These are phyloP conservation scores for Podila clonocystis DNA, from an alignment of 192 early-diverging fungal species.

Conservation along the genomic window DNA sequence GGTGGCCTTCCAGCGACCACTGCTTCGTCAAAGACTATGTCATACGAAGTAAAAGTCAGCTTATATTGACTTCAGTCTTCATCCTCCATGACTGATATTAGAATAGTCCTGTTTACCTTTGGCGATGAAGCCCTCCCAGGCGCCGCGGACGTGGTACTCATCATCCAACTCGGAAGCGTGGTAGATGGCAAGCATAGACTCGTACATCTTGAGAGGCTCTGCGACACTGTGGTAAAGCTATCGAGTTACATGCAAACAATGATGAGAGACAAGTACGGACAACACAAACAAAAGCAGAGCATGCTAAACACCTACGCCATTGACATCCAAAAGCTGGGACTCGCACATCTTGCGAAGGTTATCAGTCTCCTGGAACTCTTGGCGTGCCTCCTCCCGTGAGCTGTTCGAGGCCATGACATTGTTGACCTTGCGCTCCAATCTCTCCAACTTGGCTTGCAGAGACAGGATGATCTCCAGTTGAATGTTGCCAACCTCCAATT, in stretches of 20 bases:
- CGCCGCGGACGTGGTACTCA: slow-evolving; percentile 42
- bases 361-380: slow-evolving; percentile 26
- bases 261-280: neutral
- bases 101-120: slow-evolving; percentile 9
- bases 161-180: slow-evolving; percentile 45
- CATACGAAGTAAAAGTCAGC: neutral
- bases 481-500: slow-evolving; percentile 68
- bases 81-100: neutral
- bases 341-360: slow-evolving; percentile 21
- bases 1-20: slow-evolving; percentile 27
- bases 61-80: neutral
- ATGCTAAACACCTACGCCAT: slow-evolving; percentile 13
- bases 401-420: neutral
- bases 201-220: slow-evolving; percentile 47
- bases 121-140: slow-evolving; percentile 46
- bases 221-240: slow-evolving; percentile 39
- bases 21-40: slow-evolving; percentile 26
- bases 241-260: too few species aligned
- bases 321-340: slow-evolving; percentile 25
- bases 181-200: slow-evolving; percentile 47
- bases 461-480: slow-evolving; percentile 55
- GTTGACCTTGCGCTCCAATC: neutral
- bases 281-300: neutral
- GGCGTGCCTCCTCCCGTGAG: slow-evolving; percentile 8
- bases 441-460: slow-evolving; percentile 21